Base-by-base conservation (phyloP, 148 eudicot species). In the Vaccinium corymbosum region DNA sequence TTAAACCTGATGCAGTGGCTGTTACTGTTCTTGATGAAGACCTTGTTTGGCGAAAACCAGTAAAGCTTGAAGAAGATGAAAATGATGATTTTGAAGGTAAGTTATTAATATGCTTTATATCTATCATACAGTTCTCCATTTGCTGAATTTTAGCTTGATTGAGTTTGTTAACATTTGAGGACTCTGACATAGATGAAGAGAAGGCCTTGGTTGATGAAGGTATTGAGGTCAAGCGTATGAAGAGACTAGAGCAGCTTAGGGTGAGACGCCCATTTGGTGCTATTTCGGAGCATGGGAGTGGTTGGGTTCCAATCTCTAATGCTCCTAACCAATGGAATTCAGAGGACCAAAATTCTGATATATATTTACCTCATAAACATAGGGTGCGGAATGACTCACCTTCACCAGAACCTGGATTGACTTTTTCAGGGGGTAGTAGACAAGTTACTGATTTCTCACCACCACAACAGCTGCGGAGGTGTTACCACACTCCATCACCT, bases 241-340 rank as follows among this genome's bases (percentile, higher is more conserved):
- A 87, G 86, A 93, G 95, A 89, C 84, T 97, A 80, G 98, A 97
- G 84, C 87, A 87, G 73, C 81, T 92, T 22, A 92, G 88, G 83
- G 78, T 91, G 13, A 90, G 80, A 84, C 92, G 95, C 29, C 90
- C 97, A 49, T 89, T 86, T 86, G 93, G 95, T 76, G 88, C 87
- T 68, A 91, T 97, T 70, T 93, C 97, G 14, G 95, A 94, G 72
- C 98, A 97, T 91, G 99, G 99, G 83, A 97, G 99, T 88, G 99
- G 98, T 4, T 97, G 99, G 99, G 91, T 97, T 85, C 72, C 95
- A 42, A 64, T 97, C 25, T 82, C 94, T 76, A 90, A 90, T 79
- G 74, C 29, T 83, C 88, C 94, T 27, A 88, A 82, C 35, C 35
- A 32, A 32, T 32, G 35, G 35, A 32, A 32, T 32, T 32, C 35